Evolutionary conservation across 2,329 filamentous ascomycete species (phyloP).

Genomic region (Cladosporium cucumerinum): DNA sequence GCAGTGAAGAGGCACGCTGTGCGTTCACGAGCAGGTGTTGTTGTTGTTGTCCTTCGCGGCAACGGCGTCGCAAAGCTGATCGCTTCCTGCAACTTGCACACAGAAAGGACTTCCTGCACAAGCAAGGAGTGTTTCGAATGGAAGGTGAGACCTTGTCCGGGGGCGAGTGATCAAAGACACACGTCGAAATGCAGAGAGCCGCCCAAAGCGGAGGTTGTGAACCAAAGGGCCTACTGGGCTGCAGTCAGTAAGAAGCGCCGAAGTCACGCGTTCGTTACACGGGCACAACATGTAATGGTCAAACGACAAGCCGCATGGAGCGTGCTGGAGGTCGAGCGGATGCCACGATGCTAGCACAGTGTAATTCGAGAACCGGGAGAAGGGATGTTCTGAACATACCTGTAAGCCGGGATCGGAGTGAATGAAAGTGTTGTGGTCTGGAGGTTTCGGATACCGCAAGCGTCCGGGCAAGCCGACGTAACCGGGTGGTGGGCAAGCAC

Average conservation of each 20-base stretch:
- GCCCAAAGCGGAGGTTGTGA: constrained; percentile 5
- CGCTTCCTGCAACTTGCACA: constrained; percentile 2
- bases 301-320: constrained; percentile 9
- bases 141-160: constrained; percentile 7
- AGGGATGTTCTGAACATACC: constrained; percentile 11
- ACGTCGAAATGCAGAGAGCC: constrained; percentile 11
- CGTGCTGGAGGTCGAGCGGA: not conserved
- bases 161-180: constrained; percentile 3
- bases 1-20: not conserved
- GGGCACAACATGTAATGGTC: constrained; percentile 5
- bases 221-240: not conserved
- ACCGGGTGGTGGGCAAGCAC: constrained; percentile 1
- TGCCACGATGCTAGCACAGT: constrained; percentile 11
- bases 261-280: constrained; percentile 11
- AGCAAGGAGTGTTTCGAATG: constrained; percentile 8
- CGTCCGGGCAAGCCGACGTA: not conserved
- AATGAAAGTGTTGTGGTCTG: constrained; percentile 3
- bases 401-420: constrained; percentile 11
- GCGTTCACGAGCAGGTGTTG: constrained; percentile 5
- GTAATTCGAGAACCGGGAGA: constrained; percentile 13
- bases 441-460: not conserved
- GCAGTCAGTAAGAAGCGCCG: constrained; percentile 15
- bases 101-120: constrained; percentile 7
- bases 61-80: constrained; percentile 9
- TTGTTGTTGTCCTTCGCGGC: constrained; percentile 5